These are phyloP conservation scores for Aureobasidium sp. DNA, from an alignment of 2,329 filamentous ascomycete genomes.

Conservation along the genomic window DNA sequence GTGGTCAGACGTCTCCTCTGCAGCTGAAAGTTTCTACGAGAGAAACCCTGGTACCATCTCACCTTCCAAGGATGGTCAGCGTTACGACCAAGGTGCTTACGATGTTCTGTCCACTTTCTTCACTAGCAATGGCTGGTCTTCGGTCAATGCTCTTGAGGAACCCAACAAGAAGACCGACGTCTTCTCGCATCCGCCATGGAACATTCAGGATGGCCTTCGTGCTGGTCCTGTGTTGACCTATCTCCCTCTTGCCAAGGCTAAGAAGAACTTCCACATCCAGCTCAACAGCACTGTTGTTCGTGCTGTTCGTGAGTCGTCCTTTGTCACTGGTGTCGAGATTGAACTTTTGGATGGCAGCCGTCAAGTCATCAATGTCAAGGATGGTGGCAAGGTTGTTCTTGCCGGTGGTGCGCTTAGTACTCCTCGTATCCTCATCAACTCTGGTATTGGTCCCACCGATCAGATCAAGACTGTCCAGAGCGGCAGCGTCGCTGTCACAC, in stretches of 20 bases:
- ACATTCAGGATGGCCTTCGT: slow-evolving; percentile 45
- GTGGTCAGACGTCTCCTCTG: slow-evolving; percentile 41
- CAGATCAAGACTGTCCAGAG: slow-evolving; percentile 32
- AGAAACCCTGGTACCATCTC: slow-evolving; percentile 40
- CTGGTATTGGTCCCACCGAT: slow-evolving; percentile 39
- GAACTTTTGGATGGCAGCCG: slow-evolving; percentile 20
- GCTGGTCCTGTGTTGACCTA: slow-evolving; percentile 46
- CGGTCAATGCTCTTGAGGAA: slow-evolving; percentile 43
- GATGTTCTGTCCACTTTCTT: slow-evolving; percentile 47
- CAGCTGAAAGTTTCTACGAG: slow-evolving; percentile 39
- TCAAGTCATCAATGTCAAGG: slow-evolving; percentile 25
- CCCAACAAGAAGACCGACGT: slow-evolving; percentile 42
- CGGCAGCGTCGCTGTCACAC: slow-evolving; percentile 5
- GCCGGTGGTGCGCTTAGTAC: slow-evolving; percentile 31
- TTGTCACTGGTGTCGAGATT: slow-evolving; percentile 39
- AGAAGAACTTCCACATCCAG: slow-evolving; percentile 40
- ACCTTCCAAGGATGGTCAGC: slow-evolving; percentile 40
- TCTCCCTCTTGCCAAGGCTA: slow-evolving; percentile 40
- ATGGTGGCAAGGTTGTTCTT: slow-evolving; percentile 31
- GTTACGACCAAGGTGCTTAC: slow-evolving; percentile 45
- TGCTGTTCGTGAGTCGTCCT: slow-evolving; percentile 35
- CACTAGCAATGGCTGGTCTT: slow-evolving; percentile 40
- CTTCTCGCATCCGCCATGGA: slow-evolving; percentile 44
- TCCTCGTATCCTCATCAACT: slow-evolving; percentile 33
- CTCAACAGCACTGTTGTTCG: slow-evolving; percentile 40